A percentile compares a stretch with the other conserved stretches of the same genome.
phyloP scores from a whole-genome alignment of 768 basidiomycete species.

The Lyophyllum atratum region DNA sequence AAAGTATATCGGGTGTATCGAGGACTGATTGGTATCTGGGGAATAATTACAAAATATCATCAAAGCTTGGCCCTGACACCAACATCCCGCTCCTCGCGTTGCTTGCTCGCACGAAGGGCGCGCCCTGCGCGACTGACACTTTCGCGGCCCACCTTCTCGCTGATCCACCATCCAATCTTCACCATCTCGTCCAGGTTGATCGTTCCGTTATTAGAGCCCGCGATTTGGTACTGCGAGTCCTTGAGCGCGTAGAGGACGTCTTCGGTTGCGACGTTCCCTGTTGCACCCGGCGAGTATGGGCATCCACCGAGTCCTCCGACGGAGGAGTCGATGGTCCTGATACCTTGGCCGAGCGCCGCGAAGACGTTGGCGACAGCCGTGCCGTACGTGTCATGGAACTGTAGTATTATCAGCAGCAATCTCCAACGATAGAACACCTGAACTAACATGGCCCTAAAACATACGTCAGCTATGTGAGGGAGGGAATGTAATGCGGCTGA shows the following conservation, averaged over 20 bases:
- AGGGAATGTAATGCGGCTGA: background rate
- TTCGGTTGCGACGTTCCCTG: conserved; percentile 94
- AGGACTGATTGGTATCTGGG: background rate
- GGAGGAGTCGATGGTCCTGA: conserved; percentile 81
- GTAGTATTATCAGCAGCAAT: conserved; percentile 5
- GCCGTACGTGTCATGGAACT: conserved; percentile 93
- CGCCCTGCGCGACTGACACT: conserved; percentile 79
- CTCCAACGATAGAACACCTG: background rate
- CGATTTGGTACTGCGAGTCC: conserved; percentile 59
- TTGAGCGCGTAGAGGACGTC: conserved; percentile 85
- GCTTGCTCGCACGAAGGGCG: conserved; percentile 57
- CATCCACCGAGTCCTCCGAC: conserved; percentile 94
- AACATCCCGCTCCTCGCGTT: conserved; percentile 6
- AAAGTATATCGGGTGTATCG: too few relatives aligned
- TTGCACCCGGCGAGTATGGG: conserved; percentile 94
- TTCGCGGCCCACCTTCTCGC: conserved; percentile 59
- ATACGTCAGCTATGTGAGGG: background rate
- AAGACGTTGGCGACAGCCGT: conserved; percentile 80
- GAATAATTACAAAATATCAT: background rate
- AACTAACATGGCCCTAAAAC: conserved; percentile 55
- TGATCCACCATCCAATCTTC: conserved; percentile 85
- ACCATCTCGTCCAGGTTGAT: conserved; percentile 69
- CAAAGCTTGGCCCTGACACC: conserved; percentile 9
- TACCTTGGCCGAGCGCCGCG: conserved; percentile 67
- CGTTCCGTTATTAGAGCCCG: conserved; percentile 38